phyloP scores from a whole-genome alignment of 306 rosid genomes.

The Sechiopsis laciniata region DNA sequence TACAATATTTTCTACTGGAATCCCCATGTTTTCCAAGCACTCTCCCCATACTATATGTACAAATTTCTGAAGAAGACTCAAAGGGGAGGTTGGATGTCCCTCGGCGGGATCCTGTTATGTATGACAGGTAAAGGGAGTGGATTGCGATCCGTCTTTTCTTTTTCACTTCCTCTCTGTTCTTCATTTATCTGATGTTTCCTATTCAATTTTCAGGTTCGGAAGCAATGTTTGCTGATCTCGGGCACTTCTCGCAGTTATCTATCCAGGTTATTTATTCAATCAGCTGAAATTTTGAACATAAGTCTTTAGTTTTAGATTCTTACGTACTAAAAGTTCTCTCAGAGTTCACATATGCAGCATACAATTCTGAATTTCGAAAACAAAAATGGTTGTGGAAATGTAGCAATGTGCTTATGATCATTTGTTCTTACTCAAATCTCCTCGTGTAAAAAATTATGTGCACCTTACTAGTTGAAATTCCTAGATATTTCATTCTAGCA shows the following conservation, averaged over 20 bases:
- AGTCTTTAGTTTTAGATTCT: neutral
- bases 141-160: neutral
- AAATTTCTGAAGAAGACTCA: slow-evolving; percentile 76
- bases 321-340: neutral
- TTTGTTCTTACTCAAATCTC: neutral
- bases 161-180: neutral
- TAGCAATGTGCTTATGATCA: neutral
- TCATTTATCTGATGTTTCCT: slow-evolving; percentile 10
- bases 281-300: neutral
- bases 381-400: neutral
- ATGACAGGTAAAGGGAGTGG: slow-evolving; percentile 64
- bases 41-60: slow-evolving; percentile 89
- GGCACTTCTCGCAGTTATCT: slow-evolving; percentile 60
- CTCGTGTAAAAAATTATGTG: neutral
- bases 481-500: neutral
- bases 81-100: slow-evolving; percentile 87
- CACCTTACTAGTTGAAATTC: neutral
- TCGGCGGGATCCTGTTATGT: slow-evolving; percentile 82
- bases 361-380: neutral
- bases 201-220: slow-evolving; percentile 70
- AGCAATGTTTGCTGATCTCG: slow-evolving; percentile 96
- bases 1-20: slow-evolving; percentile 85
- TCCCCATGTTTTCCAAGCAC: slow-evolving; percentile 80
- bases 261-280: slow-evolving; percentile 28
- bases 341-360: neutral